Evolutionary conservation across 257 asterid genomes (phyloP).

Genomic region (Cordia subcordata): DNA sequence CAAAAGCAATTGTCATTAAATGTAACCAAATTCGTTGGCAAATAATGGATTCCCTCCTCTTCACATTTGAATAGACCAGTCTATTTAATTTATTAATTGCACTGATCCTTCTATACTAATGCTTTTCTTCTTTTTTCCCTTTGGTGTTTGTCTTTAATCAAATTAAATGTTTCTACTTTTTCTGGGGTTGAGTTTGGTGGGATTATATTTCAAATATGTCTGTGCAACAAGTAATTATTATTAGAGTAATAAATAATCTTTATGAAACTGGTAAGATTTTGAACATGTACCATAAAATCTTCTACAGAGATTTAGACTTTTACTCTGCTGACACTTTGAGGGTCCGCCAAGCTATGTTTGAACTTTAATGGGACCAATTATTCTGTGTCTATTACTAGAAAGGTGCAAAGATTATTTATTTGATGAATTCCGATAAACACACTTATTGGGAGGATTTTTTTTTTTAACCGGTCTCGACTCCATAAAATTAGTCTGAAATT

Average conservation of each 20-base stretch:
- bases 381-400: background rate
- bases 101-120: conserved; percentile 11
- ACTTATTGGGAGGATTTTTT: no score
- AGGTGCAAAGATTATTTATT: no score
- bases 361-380: background rate
- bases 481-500: no score
- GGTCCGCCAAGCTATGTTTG: no score
- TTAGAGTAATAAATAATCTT: no score
- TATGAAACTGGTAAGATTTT: background rate
- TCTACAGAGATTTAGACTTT: no score
- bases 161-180: background rate
- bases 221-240: background rate
- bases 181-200: conserved; percentile 12
- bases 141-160: conserved; percentile 1
- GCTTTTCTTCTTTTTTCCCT: conserved; percentile 5
- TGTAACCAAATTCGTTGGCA: no score
- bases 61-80: background rate
- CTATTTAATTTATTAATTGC: no score
- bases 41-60: background rate
- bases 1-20: no score
- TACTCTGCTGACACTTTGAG: no score
- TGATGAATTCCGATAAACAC: no score
- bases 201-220: conserved; percentile 7
- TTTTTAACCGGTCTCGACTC: no score
- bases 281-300: background rate